Base-by-base conservation (phyloP, 148 eudicot genomes). In the Rheum nobile region DNA sequence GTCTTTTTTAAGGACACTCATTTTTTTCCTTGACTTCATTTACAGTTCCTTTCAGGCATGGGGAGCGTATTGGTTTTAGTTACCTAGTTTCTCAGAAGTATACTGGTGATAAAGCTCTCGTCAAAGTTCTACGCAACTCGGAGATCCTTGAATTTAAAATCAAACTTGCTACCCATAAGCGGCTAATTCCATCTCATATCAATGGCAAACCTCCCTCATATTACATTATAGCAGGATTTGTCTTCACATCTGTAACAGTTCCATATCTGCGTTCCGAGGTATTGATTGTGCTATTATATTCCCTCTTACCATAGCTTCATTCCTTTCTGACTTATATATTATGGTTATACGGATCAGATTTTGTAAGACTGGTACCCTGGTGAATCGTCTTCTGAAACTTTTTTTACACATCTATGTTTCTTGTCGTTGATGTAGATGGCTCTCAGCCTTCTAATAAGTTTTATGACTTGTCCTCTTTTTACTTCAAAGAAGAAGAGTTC, bases 261-360 rank as follows among this genome's bases (percentile, higher is more conserved):
- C 88, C 85, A 2, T 85, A 85, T 77, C 74, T 83, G 67, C 84
- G 85, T 72, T 85, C 88, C 0, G 88, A 83, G 88, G 88, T 85
- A 21, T 38, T 39, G 31, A 26, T 47, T 52, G 29, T 44, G 44
- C 39, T 29, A 28, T 21, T 21, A 73, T 46, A 50, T 48, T 74
- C 17, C 0, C 70, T 17, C 70, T 65, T 32, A 17, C 41, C 22
- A 65, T 65, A 41, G 43, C 10, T 41, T 41, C 29, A 8, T 54
- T 54, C 31, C 63, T 54, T 54, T 22, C 13, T 54, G 28, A 24
- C 13, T 22, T 1, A 3, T 47, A 54, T 54, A 22, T 54, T 54
- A 1, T 54, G 10, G 7, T 24, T 24, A 54, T 22, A 47, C 5
- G 0, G 29, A 14, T 54, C 63, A 54, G 12, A 3, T 13, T 19